phyloP scores from a whole-genome alignment of 257 asterid species.

The Verbena officinalis region DNA sequence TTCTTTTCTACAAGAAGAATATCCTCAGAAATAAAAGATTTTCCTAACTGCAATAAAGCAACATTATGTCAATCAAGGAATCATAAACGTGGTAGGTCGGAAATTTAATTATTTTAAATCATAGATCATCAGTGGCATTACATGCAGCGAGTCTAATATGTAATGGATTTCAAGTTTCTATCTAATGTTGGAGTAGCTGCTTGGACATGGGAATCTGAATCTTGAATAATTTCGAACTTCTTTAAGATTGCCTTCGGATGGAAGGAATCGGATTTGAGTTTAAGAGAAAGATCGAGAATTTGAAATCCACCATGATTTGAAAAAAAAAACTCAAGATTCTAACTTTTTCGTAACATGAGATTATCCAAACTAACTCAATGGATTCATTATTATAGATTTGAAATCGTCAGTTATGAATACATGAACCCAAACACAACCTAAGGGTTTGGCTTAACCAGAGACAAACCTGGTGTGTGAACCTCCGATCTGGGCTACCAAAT shows the following conservation, averaged over 20 bases:
- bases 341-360: too few species aligned
- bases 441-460: constrained; percentile 14
- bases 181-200: background rate
- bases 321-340: too few species aligned
- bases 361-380: too few species aligned
- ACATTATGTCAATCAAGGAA: background rate
- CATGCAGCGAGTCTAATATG: constrained; percentile 15
- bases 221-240: background rate
- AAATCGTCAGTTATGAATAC: too few species aligned
- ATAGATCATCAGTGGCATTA: background rate
- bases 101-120: background rate
- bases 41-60: background rate
- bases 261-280: too few species aligned
- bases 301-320: too few species aligned
- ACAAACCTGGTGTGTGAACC: constrained; percentile 95
- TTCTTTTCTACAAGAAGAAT: background rate
- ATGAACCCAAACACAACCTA: too few species aligned
- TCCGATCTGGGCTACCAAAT: constrained; percentile 95
- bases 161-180: background rate
- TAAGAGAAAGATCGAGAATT: too few species aligned
- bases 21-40: background rate
- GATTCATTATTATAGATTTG: too few species aligned
- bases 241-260: background rate
- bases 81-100: background rate
- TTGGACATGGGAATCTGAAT: too few species aligned